A percentile compares a stretch with the other conserved stretches of the same genome.
Conservation (phyloP, 2,329 filamentous ascomycete species). For the Hypoxylon sp. region DNA sequence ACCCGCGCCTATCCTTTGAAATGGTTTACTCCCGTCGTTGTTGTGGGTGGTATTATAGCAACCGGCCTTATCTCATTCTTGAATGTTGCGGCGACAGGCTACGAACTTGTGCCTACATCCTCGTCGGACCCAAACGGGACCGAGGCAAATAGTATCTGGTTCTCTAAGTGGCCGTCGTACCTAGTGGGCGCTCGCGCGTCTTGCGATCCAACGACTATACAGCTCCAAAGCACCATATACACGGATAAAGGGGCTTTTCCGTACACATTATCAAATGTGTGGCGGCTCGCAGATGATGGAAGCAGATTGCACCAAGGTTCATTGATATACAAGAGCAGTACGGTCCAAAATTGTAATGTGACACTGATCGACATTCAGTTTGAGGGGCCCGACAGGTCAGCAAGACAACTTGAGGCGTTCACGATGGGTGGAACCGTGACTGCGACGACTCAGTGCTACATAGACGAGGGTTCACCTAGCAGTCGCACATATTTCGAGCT, state of each 20-base stretch:
- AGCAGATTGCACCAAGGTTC: conserved; percentile 22
- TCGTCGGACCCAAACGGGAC: conserved; percentile 31
- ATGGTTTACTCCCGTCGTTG: conserved; percentile 43
- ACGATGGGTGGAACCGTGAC: conserved; percentile 28
- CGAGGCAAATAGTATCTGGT: conserved; percentile 30
- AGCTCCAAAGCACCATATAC: conserved; percentile 28
- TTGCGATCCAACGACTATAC: conserved; percentile 24
- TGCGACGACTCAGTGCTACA: conserved; percentile 26
- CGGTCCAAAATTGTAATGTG: conserved; percentile 30
- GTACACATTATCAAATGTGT: conserved; percentile 29
- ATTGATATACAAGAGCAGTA: conserved; percentile 31
- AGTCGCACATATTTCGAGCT: conserved; percentile 28
- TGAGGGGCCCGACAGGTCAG: conserved; percentile 25
- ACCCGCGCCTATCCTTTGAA: conserved; percentile 38
- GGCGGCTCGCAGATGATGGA: conserved; percentile 21
- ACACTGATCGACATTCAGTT: conserved; percentile 24
- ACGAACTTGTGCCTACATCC: conserved; percentile 30
- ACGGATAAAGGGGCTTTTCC: conserved; percentile 31
- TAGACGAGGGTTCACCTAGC: conserved; percentile 10
- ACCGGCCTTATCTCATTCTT: conserved; percentile 37
- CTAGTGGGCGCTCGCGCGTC: conserved; percentile 27
- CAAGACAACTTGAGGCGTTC: conserved; percentile 19
- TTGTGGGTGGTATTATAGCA: conserved; percentile 35
- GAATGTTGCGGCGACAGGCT: conserved; percentile 39
- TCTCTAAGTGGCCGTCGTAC: conserved; percentile 36